These are phyloP conservation scores for Fusarium sp. DNA, from an alignment of 2,329 filamentous ascomycete species.

Conservation along the genomic window DNA sequence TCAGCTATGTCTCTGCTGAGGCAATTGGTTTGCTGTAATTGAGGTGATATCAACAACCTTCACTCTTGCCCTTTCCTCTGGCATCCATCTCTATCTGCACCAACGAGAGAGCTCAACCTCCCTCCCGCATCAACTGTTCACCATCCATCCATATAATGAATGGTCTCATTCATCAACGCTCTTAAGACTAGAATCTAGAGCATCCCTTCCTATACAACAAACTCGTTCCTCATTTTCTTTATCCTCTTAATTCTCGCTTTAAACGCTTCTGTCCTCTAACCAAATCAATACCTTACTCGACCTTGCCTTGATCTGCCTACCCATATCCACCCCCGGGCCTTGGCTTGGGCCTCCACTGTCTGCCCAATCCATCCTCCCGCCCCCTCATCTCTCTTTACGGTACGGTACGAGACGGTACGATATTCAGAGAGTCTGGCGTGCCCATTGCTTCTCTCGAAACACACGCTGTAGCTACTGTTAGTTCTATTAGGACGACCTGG, in stretches of 20 bases:
- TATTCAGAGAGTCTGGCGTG: constrained; percentile 16
- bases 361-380: constrained; percentile 45
- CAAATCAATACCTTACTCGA: constrained; percentile 3
- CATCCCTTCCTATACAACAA: constrained; percentile 10
- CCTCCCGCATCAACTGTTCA: not conserved
- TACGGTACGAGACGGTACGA: constrained; percentile 8
- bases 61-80: constrained; percentile 7
- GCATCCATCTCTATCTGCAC: not conserved
- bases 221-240: not conserved
- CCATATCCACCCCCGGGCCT: constrained; percentile 40
- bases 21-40: not conserved
- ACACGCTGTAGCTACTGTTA: constrained; percentile 8
- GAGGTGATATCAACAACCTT: not conserved
- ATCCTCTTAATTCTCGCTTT: constrained; percentile 2
- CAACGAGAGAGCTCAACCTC: not conserved
- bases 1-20: not conserved
- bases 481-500: constrained; percentile 19
- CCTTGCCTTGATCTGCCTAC: not conserved
- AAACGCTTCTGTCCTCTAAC: constrained; percentile 20
- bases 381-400: constrained; percentile 29
- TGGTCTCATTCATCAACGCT: constrained; percentile 11
- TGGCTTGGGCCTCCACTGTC: constrained; percentile 47
- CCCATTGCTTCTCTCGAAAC: constrained; percentile 13
- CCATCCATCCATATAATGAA: constrained; percentile 9
- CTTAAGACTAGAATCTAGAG: constrained; percentile 13